Evolutionary conservation across 441 rosid species (phyloP).

Genomic region (Bruguiera hainesii): DNA sequence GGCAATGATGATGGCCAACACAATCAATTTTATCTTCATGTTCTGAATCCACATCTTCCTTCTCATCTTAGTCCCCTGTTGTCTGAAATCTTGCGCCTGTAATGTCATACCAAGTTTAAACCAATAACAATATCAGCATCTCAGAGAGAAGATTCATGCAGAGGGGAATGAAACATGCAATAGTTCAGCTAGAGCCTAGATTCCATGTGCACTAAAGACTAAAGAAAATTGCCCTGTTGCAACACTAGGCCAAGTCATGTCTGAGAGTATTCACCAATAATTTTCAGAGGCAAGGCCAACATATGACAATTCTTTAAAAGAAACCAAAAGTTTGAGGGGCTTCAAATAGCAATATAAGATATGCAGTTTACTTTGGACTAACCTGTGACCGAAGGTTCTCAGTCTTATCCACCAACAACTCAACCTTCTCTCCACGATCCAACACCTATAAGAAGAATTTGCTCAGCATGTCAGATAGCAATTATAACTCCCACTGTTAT

Average conservation of each 20-base stretch:
- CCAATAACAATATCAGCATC: neutral
- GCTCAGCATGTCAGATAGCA: neutral
- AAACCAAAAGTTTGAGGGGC: neutral
- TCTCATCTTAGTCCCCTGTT: conserved; percentile 86
- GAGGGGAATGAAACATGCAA: neutral
- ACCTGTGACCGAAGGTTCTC: conserved; percentile 98
- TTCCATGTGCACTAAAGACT: too few relatives aligned
- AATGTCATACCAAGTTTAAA: conserved; percentile 16
- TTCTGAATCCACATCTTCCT: conserved; percentile 93
- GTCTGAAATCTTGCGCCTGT: conserved; percentile 91
- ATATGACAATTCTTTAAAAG: neutral
- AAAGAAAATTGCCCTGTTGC: too few relatives aligned
- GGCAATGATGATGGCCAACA: conserved; percentile 59
- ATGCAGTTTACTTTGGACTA: conserved; percentile 11
- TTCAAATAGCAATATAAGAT: neutral
- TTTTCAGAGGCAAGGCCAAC: neutral
- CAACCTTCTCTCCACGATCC: conserved; percentile 98
- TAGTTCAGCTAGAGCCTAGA: neutral
- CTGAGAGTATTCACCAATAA: too few relatives aligned
- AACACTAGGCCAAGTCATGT: neutral
- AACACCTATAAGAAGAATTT: conserved; percentile 60
- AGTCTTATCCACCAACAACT: conserved; percentile 91
- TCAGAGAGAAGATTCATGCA: neutral
- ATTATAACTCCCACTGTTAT: neutral
- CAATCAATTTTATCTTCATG: conserved; percentile 94